phyloP scores from a whole-genome alignment of 2,329 filamentous ascomycete genomes.

The Pestalotiopsis sp. region DNA sequence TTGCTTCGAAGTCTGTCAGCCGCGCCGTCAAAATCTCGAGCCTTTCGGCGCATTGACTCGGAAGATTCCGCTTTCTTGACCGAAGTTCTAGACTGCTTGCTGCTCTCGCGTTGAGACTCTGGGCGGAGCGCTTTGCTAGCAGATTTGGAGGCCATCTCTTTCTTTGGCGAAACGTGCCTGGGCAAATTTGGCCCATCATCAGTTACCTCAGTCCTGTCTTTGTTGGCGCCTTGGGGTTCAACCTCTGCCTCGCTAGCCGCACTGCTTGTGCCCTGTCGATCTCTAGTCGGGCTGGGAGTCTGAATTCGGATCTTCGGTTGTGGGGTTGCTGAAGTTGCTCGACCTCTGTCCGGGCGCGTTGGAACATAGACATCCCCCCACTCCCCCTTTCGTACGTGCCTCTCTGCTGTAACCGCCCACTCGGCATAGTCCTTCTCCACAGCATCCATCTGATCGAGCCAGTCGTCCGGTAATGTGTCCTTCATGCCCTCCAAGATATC shows the following conservation, averaged over 20 bases:
- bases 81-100: background rate
- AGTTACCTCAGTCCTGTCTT: conserved; percentile 11
- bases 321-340: conserved; percentile 21
- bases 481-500: conserved; percentile 82
- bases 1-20: conserved; percentile 18
- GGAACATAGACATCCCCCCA: conserved; percentile 34
- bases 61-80: background rate
- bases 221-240: conserved; percentile 20
- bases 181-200: conserved; percentile 16
- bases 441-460: conserved; percentile 84
- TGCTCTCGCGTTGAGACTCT: background rate
- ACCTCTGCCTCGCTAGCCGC: conserved; percentile 19
- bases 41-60: background rate
- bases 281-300: conserved; percentile 26
- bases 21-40: conserved; percentile 20
- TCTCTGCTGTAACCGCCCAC: conserved; percentile 81
- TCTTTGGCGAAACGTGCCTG: conserved; percentile 16
- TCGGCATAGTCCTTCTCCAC: conserved; percentile 77
- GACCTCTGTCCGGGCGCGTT: background rate
- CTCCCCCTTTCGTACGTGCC: conserved; percentile 70
- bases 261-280: conserved; percentile 12
- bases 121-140: conserved; percentile 16
- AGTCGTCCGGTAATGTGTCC: conserved; percentile 82
- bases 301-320: conserved; percentile 30
- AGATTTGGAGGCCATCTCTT: conserved; percentile 16